Conservation (phyloP, 257 asterid genomes). For the Handroanthus guayacan region DNA sequence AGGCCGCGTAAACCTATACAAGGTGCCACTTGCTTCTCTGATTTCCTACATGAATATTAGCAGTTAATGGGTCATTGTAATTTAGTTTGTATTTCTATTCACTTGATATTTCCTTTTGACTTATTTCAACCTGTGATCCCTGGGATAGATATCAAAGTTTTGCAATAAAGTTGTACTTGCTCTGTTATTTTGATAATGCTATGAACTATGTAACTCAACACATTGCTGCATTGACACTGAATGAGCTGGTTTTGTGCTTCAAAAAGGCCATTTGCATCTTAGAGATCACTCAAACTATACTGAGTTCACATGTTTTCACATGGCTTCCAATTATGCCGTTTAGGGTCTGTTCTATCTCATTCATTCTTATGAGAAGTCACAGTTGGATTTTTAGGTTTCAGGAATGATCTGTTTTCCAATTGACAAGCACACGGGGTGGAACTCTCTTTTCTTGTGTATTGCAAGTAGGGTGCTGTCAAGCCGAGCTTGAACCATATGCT, state of each 20-base stretch:
- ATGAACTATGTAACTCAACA: constrained; percentile 5
- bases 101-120: background rate
- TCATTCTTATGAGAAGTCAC: background rate
- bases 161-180: background rate
- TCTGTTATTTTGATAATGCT: background rate
- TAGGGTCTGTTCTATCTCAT: background rate
- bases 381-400: background rate
- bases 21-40: background rate
- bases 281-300: constrained; percentile 20
- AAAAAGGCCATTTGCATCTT: constrained; percentile 16
- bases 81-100: background rate
- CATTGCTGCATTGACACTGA: constrained; percentile 27
- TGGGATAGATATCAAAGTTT: background rate
- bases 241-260: constrained; percentile 27
- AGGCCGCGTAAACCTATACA: background rate
- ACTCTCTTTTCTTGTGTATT: background rate
- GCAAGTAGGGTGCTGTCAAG: background rate
- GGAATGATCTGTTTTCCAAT: background rate
- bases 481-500: too few species aligned
- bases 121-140: background rate
- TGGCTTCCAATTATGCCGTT: constrained; percentile 21
- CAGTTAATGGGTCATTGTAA: background rate
- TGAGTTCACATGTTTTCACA: constrained; percentile 20
- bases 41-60: background rate
- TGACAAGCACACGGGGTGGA: background rate